Conservation (phyloP, 78 protist species). For the Emiliania huxleyi region DNA sequence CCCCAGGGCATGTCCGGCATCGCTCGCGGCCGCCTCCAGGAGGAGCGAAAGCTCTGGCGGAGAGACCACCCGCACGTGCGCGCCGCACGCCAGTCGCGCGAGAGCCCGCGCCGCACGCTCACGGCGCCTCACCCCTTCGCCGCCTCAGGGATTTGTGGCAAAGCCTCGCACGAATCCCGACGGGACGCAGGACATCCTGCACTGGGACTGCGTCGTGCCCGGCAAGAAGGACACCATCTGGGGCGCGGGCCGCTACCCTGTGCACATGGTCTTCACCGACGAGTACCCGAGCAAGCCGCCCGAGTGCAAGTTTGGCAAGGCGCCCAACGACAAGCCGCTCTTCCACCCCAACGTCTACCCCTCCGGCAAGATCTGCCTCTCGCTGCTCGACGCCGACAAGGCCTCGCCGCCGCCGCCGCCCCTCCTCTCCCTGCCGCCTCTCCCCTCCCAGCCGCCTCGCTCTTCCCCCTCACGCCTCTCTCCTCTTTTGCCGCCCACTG, state of each 20-base stretch:
- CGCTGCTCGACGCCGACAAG: background rate
- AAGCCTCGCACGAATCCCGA: background rate
- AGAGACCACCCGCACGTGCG: constrained; percentile 10
- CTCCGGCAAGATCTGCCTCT: constrained; percentile 39
- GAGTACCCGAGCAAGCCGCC: constrained; percentile 50
- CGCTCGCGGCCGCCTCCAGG: background rate
- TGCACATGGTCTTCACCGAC: background rate
- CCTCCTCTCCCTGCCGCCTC: no score
- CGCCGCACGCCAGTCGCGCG: background rate
- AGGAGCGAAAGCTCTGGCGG: background rate
- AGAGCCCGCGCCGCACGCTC: background rate
- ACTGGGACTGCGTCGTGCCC: background rate
- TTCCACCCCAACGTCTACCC: constrained; percentile 48
- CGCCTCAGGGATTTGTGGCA: background rate
- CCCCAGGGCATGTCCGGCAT: background rate
- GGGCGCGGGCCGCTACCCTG: background rate
- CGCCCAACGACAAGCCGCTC: background rate
- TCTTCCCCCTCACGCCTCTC: no score
- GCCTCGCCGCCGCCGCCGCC: background rate
- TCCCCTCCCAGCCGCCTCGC: no score
- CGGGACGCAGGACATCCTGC: background rate
- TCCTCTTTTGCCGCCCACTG: no score
- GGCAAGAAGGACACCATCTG: constrained; percentile 29
- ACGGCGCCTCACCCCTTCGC: background rate
- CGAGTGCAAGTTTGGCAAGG: background rate